Evolutionary conservation across 495 filamentous ascomycete genomes (phyloP).

Genomic region (Podospora sp.): DNA sequence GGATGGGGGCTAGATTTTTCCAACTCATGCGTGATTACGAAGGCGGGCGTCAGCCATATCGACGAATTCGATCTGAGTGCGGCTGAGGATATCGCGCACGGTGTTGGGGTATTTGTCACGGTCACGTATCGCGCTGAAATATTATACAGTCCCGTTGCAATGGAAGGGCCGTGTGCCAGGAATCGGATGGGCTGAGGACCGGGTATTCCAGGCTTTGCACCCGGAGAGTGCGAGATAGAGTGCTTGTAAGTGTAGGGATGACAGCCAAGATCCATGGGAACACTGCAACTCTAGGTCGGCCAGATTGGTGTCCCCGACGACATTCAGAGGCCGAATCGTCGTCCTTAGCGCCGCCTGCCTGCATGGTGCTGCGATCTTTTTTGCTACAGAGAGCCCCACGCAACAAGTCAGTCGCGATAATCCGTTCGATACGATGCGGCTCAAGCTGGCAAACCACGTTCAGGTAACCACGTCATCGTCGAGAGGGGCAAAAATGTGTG

Average conservation of each 20-base stretch:
- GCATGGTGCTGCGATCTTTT: background rate
- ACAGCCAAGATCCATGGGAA: background rate
- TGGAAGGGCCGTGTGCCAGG: background rate
- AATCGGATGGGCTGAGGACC: background rate
- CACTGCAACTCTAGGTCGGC: background rate
- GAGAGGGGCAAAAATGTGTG: background rate
- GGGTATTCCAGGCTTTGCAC: background rate
- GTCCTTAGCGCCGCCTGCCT: background rate
- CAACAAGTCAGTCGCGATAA: background rate
- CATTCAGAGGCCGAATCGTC: background rate
- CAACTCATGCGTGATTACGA: background rate
- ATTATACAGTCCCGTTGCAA: background rate
- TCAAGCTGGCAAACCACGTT: background rate
- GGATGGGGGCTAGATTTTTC: background rate
- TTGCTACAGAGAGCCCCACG: background rate
- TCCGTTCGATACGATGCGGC: background rate
- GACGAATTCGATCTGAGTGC: background rate
- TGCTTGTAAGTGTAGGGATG: background rate
- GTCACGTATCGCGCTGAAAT: background rate
- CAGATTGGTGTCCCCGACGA: background rate
- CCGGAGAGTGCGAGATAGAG: background rate
- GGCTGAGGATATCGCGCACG: constrained; percentile 1
- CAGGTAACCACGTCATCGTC: background rate
- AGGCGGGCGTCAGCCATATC: background rate
- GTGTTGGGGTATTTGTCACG: background rate